Evolutionary conservation across 2,329 filamentous ascomycete species (phyloP), one percentile per base, ranked within the genome.

Genomic region (Exophiala spinifera): DNA sequence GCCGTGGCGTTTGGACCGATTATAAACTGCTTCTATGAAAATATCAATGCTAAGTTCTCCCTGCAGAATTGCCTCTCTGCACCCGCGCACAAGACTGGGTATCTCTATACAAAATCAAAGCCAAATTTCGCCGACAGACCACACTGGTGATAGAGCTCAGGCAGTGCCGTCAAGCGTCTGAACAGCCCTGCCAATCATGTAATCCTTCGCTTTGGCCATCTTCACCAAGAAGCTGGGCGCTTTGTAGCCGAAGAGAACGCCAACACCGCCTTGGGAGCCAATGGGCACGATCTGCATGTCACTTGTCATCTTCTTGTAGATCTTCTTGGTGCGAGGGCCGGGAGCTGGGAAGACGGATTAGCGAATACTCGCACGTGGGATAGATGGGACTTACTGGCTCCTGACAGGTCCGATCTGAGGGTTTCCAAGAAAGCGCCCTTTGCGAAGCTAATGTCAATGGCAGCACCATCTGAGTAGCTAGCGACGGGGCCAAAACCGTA

Each of bases 221-320:
- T 67, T 69, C 14, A 74, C 69, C 40, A 70, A 28, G 11, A 68
- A 65, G 51, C 66, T 69, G 14, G 73, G 72, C 17, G 73, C 3
- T 49, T 64, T 64, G 63, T 63, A 73, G 2, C 72, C 73, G 44
- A 69, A 65, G 0, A 68, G 55, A 13, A 66, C 61, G 8, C 72
- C 72, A 8, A 75, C 70, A 15, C 72, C 73, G 23, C 67, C 66
- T 19, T 60, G 63, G 33, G 65, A 65, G 5, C 73, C 72, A 14
- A 74, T 66, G 0, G 73, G 71, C 7, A 74, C 69, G 10, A 74
- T 54, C 42, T 71, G 68, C 25, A 68, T 67, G 55, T 71, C 67
- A 45, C 61, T 64, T 4, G 60, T 51, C 33, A 65, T 61, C 15
- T 63, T 64, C 58, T 70, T 70, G 59, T 66, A 70, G n/a, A 61